Base-by-base conservation (phyloP, 805 yeast genomes). In the Debaryomyces castellii region DNA sequence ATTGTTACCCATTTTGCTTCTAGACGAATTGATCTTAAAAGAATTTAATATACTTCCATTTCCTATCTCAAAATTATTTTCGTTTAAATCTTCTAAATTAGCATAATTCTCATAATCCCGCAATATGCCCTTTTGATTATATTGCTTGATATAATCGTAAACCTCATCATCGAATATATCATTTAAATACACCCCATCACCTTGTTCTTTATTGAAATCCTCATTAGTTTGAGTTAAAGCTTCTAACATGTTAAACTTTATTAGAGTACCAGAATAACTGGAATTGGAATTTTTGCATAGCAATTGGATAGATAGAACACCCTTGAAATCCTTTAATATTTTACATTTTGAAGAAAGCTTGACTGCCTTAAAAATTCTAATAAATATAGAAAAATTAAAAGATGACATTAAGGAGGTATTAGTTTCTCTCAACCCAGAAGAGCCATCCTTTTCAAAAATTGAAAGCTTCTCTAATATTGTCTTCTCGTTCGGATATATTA, bases 401-500 rank as follows among this genome's bases (percentile, higher is more conserved):
- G 64, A 55, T 1, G 72, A 63, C 2, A 65, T 49, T 2, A 62
- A 42, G 1, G 67, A 54, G 9, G 58, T 50, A 14, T 57, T 46
- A 4, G 55, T 48, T 0, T 60, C 59, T 11, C 38, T 50, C 53
- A 53, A 52, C 6, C 39, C 39, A 22, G 37, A 30, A 34, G 63
- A 40, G 17, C 23, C 35, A 5, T 46, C 48, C 1, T 62, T 61
- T 21, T 53, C 58, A 50, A 52, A 70, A 1, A 79, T 54, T n/a
- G 60, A 71, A 24, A 88, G 59, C 36, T 82, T 81, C 49, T 86
- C 92, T 25, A 89, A 60, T 10, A 82, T 78, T 2, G 81, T 69
- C 52, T 76, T 74, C 40, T 79, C 86, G 48, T 74, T 77, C 0
- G 96, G 96, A 39, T 84, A 74, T 8, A 77, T 73, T 17, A 88